These are phyloP conservation scores for Apostasia shenzhenica DNA, from an alignment of 106 monocot species.

Conservation along the genomic window DNA sequence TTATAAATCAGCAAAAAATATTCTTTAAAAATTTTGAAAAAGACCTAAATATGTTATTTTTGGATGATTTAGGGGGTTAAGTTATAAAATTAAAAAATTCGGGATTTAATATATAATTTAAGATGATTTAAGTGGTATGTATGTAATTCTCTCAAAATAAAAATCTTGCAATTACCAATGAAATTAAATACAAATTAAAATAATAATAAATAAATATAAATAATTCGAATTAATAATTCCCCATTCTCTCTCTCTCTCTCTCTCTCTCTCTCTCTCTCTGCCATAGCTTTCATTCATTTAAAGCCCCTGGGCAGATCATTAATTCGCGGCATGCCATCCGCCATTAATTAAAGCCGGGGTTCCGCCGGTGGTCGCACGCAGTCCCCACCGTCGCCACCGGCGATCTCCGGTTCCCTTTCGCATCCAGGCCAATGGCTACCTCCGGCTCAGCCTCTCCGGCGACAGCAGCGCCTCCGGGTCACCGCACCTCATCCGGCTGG, in stretches of 20 bases:
- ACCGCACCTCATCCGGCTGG: constrained; percentile 77
- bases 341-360: background rate
- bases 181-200: background rate
- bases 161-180: background rate
- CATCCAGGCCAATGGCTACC: constrained; percentile 3
- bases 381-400: background rate
- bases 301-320: constrained; percentile 1
- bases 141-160: background rate
- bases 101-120: no score
- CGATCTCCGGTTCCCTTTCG: background rate
- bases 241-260: constrained; percentile 4
- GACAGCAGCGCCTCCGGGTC: constrained; percentile 93
- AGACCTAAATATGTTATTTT: no score
- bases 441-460: constrained; percentile 67
- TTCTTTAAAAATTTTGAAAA: no score
- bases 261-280: background rate
- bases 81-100: no score
- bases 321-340: background rate
- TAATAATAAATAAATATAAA: background rate
- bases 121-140: no score
- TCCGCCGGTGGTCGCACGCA: background rate
- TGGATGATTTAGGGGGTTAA: no score
- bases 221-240: background rate
- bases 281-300: background rate
- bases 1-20: no score